Percentiles rank a stretch among this genome's conserved stretches.
phyloP scores from a whole-genome alignment of 1,284 basidiomycete species.

The Moniliophthora roreri region DNA sequence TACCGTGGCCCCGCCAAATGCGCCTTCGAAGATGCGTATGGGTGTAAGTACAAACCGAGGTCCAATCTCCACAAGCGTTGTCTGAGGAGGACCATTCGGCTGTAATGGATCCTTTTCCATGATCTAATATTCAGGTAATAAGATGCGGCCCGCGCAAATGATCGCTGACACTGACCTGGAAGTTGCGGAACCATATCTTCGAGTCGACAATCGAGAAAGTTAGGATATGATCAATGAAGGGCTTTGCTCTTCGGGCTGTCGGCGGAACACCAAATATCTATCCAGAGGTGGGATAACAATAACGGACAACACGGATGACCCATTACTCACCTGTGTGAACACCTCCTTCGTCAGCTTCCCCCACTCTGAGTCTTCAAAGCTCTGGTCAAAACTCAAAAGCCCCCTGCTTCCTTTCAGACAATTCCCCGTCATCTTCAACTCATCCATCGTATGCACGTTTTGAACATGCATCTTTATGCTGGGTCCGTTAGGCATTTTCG shows the following conservation, averaged over 20 bases:
- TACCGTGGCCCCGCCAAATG: conserved; percentile 92
- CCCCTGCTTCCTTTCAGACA: conserved; percentile 96
- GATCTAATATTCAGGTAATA: conserved; percentile 47
- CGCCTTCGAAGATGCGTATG: conserved; percentile 98
- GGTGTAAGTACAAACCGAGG: conserved; percentile 97
- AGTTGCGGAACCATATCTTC: conserved; percentile 99
- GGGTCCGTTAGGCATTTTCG: conserved; percentile 97
- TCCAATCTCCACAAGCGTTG: conserved; percentile 89
- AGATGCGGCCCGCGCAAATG: too few relatives aligned
- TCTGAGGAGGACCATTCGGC: conserved; percentile 74
- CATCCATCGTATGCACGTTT: conserved; percentile 99
- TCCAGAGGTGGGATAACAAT: not conserved
- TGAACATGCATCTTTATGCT: conserved; percentile 97
- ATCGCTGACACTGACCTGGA: conserved; percentile 63
- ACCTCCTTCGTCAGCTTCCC: conserved; percentile 91
- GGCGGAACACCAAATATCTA: conserved; percentile 96
- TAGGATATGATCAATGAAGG: conserved; percentile 97
- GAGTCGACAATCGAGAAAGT: conserved; percentile 95
- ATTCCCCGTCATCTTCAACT: conserved; percentile 99
- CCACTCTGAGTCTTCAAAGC: conserved; percentile 90
- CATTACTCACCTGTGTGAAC: conserved; percentile 84
- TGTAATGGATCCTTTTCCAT: conserved; percentile 78
- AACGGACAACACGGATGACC: conserved; percentile 2
- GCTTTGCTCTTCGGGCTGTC: conserved; percentile 88
- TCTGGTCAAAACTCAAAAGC: conserved; percentile 89